Percentiles rank a stretch among this genome's conserved stretches.
These are phyloP conservation scores for Globisporangium irregulare DNA, from an alignment of 352 stramenopile species.

Conservation along the genomic window DNA sequence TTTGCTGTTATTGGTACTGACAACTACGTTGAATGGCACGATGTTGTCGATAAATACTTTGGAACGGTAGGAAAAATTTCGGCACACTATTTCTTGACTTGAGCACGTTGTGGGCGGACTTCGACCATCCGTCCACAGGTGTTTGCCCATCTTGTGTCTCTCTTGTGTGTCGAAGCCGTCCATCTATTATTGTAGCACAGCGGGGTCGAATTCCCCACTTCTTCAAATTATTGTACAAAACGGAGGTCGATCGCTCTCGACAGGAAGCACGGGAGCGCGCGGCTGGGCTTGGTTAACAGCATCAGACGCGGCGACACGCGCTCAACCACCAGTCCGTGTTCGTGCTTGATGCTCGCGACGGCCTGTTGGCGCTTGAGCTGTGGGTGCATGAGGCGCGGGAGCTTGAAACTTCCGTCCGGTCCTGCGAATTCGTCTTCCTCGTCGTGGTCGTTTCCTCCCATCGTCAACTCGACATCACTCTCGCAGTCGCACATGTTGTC, in stretches of 20 bases:
- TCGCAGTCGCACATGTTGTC: slow-evolving; percentile 7
- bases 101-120: neutral
- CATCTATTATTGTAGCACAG: slow-evolving; percentile 10
- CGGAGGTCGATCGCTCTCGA: slow-evolving; percentile 10
- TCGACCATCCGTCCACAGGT: neutral
- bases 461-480: neutral
- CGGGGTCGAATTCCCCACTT: neutral
- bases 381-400: slow-evolving; percentile 12
- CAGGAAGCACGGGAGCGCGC: slow-evolving; percentile 4
- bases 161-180: neutral
- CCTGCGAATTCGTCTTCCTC: slow-evolving; percentile 5
- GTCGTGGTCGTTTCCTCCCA: neutral
- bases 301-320: neutral
- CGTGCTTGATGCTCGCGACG: slow-evolving; percentile 5
- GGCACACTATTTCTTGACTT: neutral
- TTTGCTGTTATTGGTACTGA: slow-evolving; percentile 9
- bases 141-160: neutral
- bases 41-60: slow-evolving; percentile 3
- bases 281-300: neutral
- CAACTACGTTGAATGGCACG: neutral
- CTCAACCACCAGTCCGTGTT: neutral
- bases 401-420: slow-evolving; percentile 10
- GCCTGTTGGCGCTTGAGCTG: slow-evolving; percentile 12
- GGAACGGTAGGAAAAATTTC: neutral
- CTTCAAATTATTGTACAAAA: slow-evolving; percentile 17